A percentile compares a stretch with the other conserved stretches of the same genome.
phyloP scores from a whole-genome alignment of 495 filamentous ascomycete genomes.

The Articulospora tetracladia region DNA sequence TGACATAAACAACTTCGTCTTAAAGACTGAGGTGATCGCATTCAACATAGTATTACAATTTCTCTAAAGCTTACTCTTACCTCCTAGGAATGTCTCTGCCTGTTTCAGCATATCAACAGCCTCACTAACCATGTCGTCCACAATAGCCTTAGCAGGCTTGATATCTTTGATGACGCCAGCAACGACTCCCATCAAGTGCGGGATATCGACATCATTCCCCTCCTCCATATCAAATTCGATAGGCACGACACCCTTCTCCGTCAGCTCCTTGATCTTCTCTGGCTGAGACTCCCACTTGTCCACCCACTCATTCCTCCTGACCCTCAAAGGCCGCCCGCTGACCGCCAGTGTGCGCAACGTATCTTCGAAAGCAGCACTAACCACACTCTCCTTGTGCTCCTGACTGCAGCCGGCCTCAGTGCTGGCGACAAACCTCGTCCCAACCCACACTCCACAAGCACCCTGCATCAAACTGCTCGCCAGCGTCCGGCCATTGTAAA shows the following conservation, averaged over 20 bases:
- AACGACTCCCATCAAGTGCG: conserved; percentile 93
- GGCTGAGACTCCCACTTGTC: conserved; percentile 70
- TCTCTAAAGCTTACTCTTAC: conserved; percentile 39
- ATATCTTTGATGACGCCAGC: conserved; percentile 70
- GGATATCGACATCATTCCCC: conserved; percentile 73
- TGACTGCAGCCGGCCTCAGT: conserved; percentile 72
- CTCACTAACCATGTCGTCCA: conserved; percentile 81
- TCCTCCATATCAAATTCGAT: conserved; percentile 74
- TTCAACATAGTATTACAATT: neutral
- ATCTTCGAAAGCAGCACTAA: conserved; percentile 66
- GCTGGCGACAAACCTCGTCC: conserved; percentile 79
- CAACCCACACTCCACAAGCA: conserved; percentile 75
- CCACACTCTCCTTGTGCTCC: conserved; percentile 78
- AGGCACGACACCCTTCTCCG: conserved; percentile 69
- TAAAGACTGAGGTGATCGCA: neutral
- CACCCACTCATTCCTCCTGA: conserved; percentile 79
- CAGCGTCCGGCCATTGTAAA: conserved; percentile 67
- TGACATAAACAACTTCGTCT: neutral
- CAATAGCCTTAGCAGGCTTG: conserved; percentile 75
- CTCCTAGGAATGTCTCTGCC: conserved; percentile 44
- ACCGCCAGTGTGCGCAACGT: conserved; percentile 76
- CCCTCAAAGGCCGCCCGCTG: conserved; percentile 72
- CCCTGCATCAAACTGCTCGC: conserved; percentile 71
- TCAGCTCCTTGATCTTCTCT: conserved; percentile 68
- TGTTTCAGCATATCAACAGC: conserved; percentile 64